These are phyloP conservation scores for Teunomyces barrocoloradensis DNA, from an alignment of 805 yeast species.

Conservation along the genomic window DNA sequence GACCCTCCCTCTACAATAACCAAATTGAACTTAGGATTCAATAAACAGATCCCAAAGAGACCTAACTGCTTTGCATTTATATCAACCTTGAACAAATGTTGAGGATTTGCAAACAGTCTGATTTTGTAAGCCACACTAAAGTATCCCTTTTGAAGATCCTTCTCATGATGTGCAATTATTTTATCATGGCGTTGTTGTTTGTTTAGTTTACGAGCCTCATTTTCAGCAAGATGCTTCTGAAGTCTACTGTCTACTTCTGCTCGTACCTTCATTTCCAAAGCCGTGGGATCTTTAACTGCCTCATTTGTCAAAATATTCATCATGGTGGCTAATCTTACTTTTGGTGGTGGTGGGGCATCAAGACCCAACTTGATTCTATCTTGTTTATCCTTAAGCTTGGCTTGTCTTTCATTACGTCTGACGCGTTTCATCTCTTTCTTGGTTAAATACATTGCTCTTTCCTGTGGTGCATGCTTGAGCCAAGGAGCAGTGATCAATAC, in stretches of 20 bases:
- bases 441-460: slow-evolving; percentile 59
- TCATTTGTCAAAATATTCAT: slow-evolving; percentile 85
- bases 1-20: slow-evolving; percentile 76
- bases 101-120: slow-evolving; percentile 54
- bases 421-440: slow-evolving; percentile 72
- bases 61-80: slow-evolving; percentile 73
- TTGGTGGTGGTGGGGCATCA: slow-evolving; percentile 86
- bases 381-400: slow-evolving; percentile 64
- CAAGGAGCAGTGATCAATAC: slow-evolving; percentile 60
- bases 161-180: slow-evolving; percentile 32
- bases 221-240: slow-evolving; percentile 54
- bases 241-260: slow-evolving; percentile 65
- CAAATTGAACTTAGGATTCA: slow-evolving; percentile 47
- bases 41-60: slow-evolving; percentile 61
- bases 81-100: slow-evolving; percentile 72
- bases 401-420: slow-evolving; percentile 66
- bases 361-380: slow-evolving; percentile 77
- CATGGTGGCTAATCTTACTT: slow-evolving; percentile 77
- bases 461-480: slow-evolving; percentile 43
- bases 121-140: slow-evolving; percentile 60
- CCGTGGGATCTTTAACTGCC: slow-evolving; percentile 85
- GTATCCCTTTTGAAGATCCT: slow-evolving; percentile 52
- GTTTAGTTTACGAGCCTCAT: slow-evolving; percentile 60
- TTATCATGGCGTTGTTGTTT: slow-evolving; percentile 58
- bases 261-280: slow-evolving; percentile 69